Percentiles rank a stretch among this genome's conserved stretches.
Conservation (phyloP, 768 basidiomycete species). For the Rhodocollybia butyracea region DNA sequence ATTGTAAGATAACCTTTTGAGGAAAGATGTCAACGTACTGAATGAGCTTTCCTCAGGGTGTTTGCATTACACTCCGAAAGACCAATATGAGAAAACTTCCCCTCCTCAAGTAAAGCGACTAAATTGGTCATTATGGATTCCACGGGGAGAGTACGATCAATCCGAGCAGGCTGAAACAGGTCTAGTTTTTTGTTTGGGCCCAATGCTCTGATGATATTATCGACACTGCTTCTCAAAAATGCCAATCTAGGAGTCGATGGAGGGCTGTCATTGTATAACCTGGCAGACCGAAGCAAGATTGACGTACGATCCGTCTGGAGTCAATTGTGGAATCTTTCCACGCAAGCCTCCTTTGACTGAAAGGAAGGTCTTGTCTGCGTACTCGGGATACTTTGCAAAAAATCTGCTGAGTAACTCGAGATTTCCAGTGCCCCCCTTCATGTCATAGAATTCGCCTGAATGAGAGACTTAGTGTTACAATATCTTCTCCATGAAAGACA, state of each 20-base stretch:
- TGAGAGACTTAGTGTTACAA: neutral
- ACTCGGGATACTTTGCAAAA: conserved; percentile 38
- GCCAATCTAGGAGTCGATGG: conserved; percentile 25
- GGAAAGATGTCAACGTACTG: conserved; percentile 17
- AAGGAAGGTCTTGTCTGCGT: conserved; percentile 30
- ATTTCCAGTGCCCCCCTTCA: conserved; percentile 37
- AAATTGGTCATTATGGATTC: conserved; percentile 42
- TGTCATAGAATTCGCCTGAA: conserved; percentile 55
- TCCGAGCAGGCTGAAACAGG: conserved; percentile 48
- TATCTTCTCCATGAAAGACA: no score
- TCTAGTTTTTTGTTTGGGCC: conserved; percentile 52
- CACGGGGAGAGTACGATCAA: conserved; percentile 36
- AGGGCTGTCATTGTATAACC: neutral
- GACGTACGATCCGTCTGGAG: neutral
- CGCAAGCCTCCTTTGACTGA: conserved; percentile 28
- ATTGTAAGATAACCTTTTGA: neutral
- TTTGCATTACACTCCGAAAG: conserved; percentile 41
- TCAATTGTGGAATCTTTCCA: no score
- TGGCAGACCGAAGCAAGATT: no score
- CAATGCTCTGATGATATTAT: conserved; percentile 39
- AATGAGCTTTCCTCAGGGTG: conserved; percentile 39
- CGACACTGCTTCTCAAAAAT: conserved; percentile 39
- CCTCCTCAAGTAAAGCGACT: conserved; percentile 14
- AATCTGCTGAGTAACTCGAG: conserved; percentile 48
- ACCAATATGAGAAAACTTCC: conserved; percentile 46